phyloP scores from a whole-genome alignment of 1,284 basidiomycete genomes.

The Thecaphora thlaspeos region DNA sequence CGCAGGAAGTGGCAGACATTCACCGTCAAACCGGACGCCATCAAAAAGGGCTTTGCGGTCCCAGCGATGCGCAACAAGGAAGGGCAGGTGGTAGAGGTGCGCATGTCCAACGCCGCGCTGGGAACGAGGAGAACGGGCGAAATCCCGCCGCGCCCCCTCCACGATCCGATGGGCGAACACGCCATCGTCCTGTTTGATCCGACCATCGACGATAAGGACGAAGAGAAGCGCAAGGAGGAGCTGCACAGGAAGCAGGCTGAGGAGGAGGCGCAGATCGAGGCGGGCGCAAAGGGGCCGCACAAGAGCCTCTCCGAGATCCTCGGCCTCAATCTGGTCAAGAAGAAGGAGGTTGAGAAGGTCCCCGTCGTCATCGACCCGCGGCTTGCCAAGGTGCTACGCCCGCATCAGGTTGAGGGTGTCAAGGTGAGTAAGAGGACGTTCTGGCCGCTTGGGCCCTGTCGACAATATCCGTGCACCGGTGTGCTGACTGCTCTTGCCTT shows the following conservation, averaged over 20 bases:
- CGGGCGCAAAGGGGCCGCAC: conserved; percentile 68
- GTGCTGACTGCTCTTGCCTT: background rate
- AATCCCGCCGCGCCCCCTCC: conserved; percentile 83
- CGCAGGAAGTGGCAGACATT: conserved; percentile 49
- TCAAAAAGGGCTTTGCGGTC: conserved; percentile 69
- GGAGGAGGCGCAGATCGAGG: conserved; percentile 23
- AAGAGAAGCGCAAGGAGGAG: conserved; percentile 38
- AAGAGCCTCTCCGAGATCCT: conserved; percentile 83
- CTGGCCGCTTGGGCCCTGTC: too few relatives aligned
- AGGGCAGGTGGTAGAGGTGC: conserved; percentile 69
- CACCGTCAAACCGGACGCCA: conserved; percentile 42
- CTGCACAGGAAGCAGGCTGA: conserved; percentile 27
- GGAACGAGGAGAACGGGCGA: conserved; percentile 81
- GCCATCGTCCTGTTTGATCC: conserved; percentile 97
- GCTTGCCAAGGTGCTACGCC: conserved; percentile 65
- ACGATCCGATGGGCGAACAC: conserved; percentile 96
- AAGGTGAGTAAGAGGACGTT: conserved; percentile 61
- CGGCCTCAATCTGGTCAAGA: conserved; percentile 62
- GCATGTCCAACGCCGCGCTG: conserved; percentile 73
- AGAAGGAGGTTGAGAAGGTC: conserved; percentile 67
- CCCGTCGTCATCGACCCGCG: conserved; percentile 95
- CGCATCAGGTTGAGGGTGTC: conserved; percentile 67
- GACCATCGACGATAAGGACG: conserved; percentile 72
- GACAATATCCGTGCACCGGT: too few relatives aligned
- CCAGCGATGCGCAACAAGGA: conserved; percentile 79